A percentile compares a stretch with the other conserved stretches of the same genome.
These are phyloP conservation scores for Dendrobium huoshanense DNA, from an alignment of 106 monocot genomes.

Conservation along the genomic window DNA sequence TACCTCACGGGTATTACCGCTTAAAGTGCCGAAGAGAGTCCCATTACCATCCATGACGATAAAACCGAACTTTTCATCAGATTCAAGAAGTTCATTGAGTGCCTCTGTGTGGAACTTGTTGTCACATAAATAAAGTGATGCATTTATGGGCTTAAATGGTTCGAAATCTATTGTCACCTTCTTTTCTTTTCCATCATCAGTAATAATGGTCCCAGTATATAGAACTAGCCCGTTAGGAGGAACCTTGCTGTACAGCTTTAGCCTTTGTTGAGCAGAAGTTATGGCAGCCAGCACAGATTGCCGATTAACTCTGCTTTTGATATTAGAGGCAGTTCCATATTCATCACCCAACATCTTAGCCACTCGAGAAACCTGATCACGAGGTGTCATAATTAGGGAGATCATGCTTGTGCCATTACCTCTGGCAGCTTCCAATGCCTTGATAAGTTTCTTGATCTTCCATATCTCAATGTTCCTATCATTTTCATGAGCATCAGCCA, in stretches of 20 bases:
- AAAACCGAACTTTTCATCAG: slow-evolving; percentile 29
- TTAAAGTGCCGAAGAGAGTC: slow-evolving; percentile 55
- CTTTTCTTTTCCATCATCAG: slow-evolving; percentile 57
- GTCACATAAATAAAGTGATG: slow-evolving; percentile 21
- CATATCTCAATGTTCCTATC: slow-evolving; percentile 34
- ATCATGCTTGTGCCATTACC: slow-evolving; percentile 66
- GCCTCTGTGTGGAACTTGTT: slow-evolving; percentile 27
- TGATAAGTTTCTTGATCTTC: slow-evolving; percentile 54
- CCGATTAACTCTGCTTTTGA: slow-evolving; percentile 49
- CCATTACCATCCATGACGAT: slow-evolving; percentile 61
- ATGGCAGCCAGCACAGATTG: slow-evolving; percentile 50
- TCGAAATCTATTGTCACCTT: slow-evolving; percentile 35
- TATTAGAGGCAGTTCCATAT: slow-evolving; percentile 25
- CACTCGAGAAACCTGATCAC: slow-evolving; percentile 20
- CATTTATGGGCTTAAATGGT: slow-evolving; percentile 23
- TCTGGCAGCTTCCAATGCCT: slow-evolving; percentile 49
- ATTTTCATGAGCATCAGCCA: slow-evolving; percentile 30
- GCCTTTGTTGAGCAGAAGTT: slow-evolving; percentile 45
- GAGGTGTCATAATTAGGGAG: slow-evolving; percentile 24
- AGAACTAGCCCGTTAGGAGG: slow-evolving; percentile 38
- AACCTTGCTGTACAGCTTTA: slow-evolving; percentile 22
- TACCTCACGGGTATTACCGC: slow-evolving; percentile 40
- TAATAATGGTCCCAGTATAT: slow-evolving; percentile 49
- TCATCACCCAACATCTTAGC: slow-evolving; percentile 29
- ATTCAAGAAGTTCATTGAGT: slow-evolving; percentile 28